Evolutionary conservation across 495 filamentous ascomycete species (phyloP), one percentile per base, ranked within the genome.

Genomic region (Neurospora sp.): DNA sequence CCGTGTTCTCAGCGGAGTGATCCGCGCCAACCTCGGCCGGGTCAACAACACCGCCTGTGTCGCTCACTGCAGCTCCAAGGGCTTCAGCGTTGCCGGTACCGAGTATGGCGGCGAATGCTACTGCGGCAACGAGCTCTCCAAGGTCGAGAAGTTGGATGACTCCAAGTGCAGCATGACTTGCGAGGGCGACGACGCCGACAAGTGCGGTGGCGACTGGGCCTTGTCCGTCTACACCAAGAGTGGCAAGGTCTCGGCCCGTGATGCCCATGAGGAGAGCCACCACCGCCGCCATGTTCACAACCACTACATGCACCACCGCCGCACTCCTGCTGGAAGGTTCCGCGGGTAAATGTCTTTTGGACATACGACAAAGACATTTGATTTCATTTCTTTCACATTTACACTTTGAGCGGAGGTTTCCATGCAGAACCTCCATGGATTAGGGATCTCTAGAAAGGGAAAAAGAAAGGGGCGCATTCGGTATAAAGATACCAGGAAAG

Each of bases 31-130:
- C 54, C 73, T 85, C 54, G 78, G 84, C 72, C 77, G 76, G 70
- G 86, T 90, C 78, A 91, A 85, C 66, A 87, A 90, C 73, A 85
- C 85, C 75, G 83, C 79, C 48, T 92, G 90, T 78, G 83, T 90
- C 71, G 79, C 84, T 41, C 87, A 89, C 80, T 91, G 89, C 82
- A 79, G 82, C 27, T 75, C 74, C 72, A 80, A 78, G 74, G 86
- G 86, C 72, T 90, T 81, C 77, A 79, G 70, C 75, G 86, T 87
- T 77, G 87, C 87, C 70, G 91, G 91, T 48, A 85, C 90, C 23
- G 89, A 93, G 80, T 91, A 90, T 72, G 88, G 85, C 71, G 85
- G 84, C 66, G 85, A 90, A 77, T 92, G 90, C 81, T 91, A 87
- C 79, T 92, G 90, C 78, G 89, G 88, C 41, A 88, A 89, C 75